Percentiles rank a stretch among this genome's conserved stretches.
phyloP scores from a whole-genome alignment of 768 basidiomycete species.

The Clitopilus passeckerianus region DNA sequence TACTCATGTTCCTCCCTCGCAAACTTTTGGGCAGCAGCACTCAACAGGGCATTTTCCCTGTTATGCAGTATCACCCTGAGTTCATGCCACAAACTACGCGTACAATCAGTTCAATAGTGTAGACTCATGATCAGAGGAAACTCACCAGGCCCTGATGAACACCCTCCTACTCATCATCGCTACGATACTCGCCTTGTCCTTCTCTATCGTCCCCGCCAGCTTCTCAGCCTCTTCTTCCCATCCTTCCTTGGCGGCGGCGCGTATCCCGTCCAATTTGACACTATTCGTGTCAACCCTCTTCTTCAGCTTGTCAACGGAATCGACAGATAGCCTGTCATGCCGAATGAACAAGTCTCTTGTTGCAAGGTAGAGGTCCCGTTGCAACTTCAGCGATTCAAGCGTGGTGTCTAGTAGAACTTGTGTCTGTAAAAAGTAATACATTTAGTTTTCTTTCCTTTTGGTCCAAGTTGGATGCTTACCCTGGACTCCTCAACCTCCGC shows the following conservation, averaged over 20 bases:
- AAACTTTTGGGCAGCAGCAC: constrained; percentile 67
- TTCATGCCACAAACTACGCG: constrained; percentile 87
- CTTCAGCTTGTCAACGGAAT: constrained; percentile 83
- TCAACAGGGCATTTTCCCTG: constrained; percentile 78
- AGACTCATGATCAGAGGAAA: constrained; percentile 2
- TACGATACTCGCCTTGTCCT: constrained; percentile 79
- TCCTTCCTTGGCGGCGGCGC: constrained; percentile 66
- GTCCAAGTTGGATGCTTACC: constrained; percentile 34
- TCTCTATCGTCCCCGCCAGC: constrained; percentile 66
- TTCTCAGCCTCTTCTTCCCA: constrained; percentile 88
- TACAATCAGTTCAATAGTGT: background rate
- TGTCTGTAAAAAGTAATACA: constrained; percentile 36
- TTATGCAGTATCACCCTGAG: constrained; percentile 91
- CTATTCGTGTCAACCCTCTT: constrained; percentile 79
- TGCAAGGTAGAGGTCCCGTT: constrained; percentile 85
- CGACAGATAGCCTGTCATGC: constrained; percentile 83
- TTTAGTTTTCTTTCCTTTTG: background rate
- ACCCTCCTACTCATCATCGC: constrained; percentile 73
- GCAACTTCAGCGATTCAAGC: constrained; percentile 70
- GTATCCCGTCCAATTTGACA: constrained; percentile 71
- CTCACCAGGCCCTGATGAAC: constrained; percentile 84
- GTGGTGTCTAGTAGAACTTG: constrained; percentile 60
- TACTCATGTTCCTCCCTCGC: constrained; percentile 71
- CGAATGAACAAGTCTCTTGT: constrained; percentile 84
- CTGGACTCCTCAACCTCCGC: constrained; percentile 72